Evolutionary conservation across 768 basidiomycete genomes (phyloP), one percentile per base, ranked within the genome.

Genomic region (Lepiota subincarnata): DNA sequence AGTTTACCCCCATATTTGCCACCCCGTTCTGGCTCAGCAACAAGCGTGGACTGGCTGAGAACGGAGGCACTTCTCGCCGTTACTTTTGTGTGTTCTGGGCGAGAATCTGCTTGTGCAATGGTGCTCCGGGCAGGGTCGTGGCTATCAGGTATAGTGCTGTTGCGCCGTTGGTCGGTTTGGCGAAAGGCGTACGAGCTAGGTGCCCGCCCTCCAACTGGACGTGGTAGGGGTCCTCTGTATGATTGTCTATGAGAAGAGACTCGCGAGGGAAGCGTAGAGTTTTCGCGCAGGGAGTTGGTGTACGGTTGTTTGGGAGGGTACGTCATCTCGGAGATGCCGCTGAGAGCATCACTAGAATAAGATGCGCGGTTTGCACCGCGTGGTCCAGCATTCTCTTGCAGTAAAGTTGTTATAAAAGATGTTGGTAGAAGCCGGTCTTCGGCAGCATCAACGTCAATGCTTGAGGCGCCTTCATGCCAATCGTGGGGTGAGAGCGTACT

Each of bases 381-480:
- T 26, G 60, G 56, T 20, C 68, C 64, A 41, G 66, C 64, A 58
- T 71, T 73, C 57, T 81, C 75, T 57, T 71, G 74, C 12, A 84
- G 71, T 13, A 84, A 67, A 6, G 73, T 73, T 14, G 83, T 83
- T 55, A 85, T 84, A 63, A 85, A 79, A 1, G 81, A 77, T 2
- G 84, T 83, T 6, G 82, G 75, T 18, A 86, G 73, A 40, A 84
- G 67, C 16, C 75, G 72, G 60, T 82, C 79, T 60, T 84, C 82
- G 7, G 73, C 65, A n/a, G 76, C 73, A 65, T 81, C 81, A 46
- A 79, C 72, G 47, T 74, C 76, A 50, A 85, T 78, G 55, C 72
- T 76, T 11, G 81, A 82, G 14, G 80, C 76, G 1, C 79, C 83
- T 61, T 84, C 83, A 55, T 82, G 78, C 81, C 83, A 83, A 60